These are phyloP conservation scores for Huiozyma sinensis DNA, from an alignment of 805 yeast species.

Conservation along the genomic window DNA sequence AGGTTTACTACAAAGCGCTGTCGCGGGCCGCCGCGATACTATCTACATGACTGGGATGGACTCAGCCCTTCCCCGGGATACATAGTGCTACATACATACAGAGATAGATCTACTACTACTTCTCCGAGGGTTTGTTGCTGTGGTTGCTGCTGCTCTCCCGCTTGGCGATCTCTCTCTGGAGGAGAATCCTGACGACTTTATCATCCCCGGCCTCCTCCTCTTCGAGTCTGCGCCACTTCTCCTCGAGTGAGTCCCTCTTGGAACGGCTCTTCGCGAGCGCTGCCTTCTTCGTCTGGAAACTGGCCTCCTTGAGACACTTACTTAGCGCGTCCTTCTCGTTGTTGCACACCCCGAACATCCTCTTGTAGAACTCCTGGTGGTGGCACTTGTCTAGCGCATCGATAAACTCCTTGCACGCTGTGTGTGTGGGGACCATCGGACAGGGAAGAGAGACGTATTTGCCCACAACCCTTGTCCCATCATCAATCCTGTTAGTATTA, in stretches of 20 bases:
- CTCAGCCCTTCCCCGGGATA: too few relatives aligned
- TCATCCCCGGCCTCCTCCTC: slow-evolving; percentile 79
- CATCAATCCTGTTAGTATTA: too few relatives aligned
- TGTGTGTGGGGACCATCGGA: neutral
- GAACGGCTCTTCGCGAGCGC: slow-evolving; percentile 42
- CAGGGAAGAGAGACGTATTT: neutral
- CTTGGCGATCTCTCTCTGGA: slow-evolving; percentile 32
- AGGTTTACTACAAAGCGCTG: slow-evolving; percentile 26
- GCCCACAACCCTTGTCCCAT: too few relatives aligned
- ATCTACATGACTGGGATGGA: too few relatives aligned
- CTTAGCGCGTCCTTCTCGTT: slow-evolving; percentile 69
- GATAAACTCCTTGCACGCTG: slow-evolving; percentile 70
- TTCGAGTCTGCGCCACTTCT: slow-evolving; percentile 47
- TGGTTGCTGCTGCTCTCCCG: neutral
- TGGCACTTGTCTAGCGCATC: slow-evolving; percentile 88
- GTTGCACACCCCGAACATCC: slow-evolving; percentile 77
- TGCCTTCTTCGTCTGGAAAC: slow-evolving; percentile 51
- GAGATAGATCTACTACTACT: too few relatives aligned
- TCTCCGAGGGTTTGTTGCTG: neutral
- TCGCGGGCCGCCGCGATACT: too few relatives aligned
- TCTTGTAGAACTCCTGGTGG: slow-evolving; percentile 49
- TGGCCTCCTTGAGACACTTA: slow-evolving; percentile 69
- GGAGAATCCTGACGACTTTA: slow-evolving; percentile 52
- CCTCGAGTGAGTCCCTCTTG: slow-evolving; percentile 43
- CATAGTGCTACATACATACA: too few relatives aligned